Conservation (phyloP, 2,329 filamentous ascomycete genomes). For the Colletotrichum gigasporum region DNA sequence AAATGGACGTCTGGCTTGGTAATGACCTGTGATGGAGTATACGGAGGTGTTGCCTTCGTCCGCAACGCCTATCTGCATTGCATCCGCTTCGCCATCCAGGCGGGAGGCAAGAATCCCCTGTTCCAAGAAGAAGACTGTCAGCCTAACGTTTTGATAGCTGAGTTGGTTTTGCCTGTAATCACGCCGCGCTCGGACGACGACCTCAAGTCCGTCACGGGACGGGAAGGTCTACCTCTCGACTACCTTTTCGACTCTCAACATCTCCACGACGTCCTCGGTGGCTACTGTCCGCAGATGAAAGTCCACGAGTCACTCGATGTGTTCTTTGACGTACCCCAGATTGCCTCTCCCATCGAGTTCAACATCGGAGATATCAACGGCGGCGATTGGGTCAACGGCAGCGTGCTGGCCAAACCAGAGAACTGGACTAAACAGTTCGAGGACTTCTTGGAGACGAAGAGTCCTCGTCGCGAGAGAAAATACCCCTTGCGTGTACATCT, state of each 20-base stretch:
- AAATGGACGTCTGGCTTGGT: conserved; percentile 52
- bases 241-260: conserved; percentile 47
- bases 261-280: conserved; percentile 39
- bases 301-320: conserved; percentile 45
- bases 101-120: conserved; percentile 49
- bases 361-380: conserved; percentile 35
- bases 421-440: conserved; percentile 36
- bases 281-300: conserved; percentile 47
- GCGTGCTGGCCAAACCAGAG: conserved; percentile 37
- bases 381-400: conserved; percentile 34
- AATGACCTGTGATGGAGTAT: conserved; percentile 52
- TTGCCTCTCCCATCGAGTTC: conserved; percentile 38
- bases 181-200: conserved; percentile 42
- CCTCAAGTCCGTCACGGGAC: conserved; percentile 33
- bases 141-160: conserved; percentile 37
- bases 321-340: conserved; percentile 43
- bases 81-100: conserved; percentile 56
- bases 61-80: conserved; percentile 56
- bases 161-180: conserved; percentile 49
- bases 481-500: conserved; percentile 46
- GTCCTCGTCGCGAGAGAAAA: conserved; percentile 37
- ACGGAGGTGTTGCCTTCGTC: conserved; percentile 54
- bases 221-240: conserved; percentile 38
- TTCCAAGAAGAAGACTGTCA: conserved; percentile 32
- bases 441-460: conserved; percentile 37